Evolutionary conservation across 768 basidiomycete species (phyloP).

Genomic region (Trametes cubensis): DNA sequence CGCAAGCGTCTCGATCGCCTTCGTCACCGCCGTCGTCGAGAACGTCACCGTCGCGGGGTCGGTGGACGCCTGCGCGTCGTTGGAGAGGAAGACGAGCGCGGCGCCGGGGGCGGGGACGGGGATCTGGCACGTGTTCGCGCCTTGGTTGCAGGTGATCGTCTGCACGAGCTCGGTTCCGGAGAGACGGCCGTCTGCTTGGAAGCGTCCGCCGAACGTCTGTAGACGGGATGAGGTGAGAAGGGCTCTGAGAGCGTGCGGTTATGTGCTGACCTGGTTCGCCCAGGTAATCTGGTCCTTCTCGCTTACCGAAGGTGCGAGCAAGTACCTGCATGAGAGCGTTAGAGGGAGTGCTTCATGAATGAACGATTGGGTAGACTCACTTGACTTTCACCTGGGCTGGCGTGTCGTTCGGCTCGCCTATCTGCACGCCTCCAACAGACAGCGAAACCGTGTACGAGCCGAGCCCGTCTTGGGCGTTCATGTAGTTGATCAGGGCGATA

Average conservation of each 20-base stretch:
- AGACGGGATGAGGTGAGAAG: not conserved
- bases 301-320: constrained; percentile 56
- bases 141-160: constrained; percentile 61
- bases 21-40: constrained; percentile 60
- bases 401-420: constrained; percentile 40
- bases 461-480: constrained; percentile 59
- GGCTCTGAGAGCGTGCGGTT: not conserved
- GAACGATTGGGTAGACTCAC: constrained; percentile 34
- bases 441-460: constrained; percentile 57
- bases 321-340: constrained; percentile 45
- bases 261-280: constrained; percentile 69
- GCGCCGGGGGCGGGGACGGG: constrained; percentile 71
- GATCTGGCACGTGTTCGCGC: constrained; percentile 56
- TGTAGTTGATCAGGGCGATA: constrained; percentile 73
- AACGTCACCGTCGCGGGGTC: constrained; percentile 49
- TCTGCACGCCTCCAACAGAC: constrained; percentile 47
- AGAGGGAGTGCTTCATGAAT: no score
- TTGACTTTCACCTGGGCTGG: constrained; percentile 57
- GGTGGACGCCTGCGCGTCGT: constrained; percentile 41
- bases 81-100: constrained; percentile 72
- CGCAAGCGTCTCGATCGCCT: constrained; percentile 54
- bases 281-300: constrained; percentile 71
- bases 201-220: constrained; percentile 63
- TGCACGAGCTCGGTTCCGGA: constrained; percentile 56
- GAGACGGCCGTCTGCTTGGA: constrained; percentile 69